A percentile compares a stretch with the other conserved stretches of the same genome.
Conservation (phyloP, 2,329 filamentous ascomycete genomes). For the Penicillium olsonii region DNA sequence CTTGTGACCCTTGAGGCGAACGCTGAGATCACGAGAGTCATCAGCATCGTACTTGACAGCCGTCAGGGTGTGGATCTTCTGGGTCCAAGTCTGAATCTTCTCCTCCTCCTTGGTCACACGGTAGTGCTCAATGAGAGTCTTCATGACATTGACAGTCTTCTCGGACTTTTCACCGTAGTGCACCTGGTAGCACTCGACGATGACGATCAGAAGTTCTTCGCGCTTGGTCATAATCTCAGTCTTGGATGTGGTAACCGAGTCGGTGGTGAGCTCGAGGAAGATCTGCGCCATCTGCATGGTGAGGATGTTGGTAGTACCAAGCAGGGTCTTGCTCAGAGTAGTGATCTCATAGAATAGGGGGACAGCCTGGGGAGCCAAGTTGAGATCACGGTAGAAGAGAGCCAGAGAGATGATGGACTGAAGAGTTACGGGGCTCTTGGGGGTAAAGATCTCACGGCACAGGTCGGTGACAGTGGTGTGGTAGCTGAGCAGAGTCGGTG, state of each 20-base stretch:
- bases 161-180: slow-evolving; percentile 51
- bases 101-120: slow-evolving; percentile 50
- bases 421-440: slow-evolving; percentile 48
- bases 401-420: slow-evolving; percentile 53
- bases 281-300: slow-evolving; percentile 49
- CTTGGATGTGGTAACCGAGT: slow-evolving; percentile 26
- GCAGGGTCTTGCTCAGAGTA: slow-evolving; percentile 39
- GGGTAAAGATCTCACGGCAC: slow-evolving; percentile 32
- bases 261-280: slow-evolving; percentile 50
- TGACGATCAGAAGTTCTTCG: slow-evolving; percentile 48
- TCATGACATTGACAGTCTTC: slow-evolving; percentile 47
- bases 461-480: slow-evolving; percentile 32
- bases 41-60: slow-evolving; percentile 19
- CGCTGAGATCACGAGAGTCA: slow-evolving; percentile 26
- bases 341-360: slow-evolving; percentile 49
- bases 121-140: slow-evolving; percentile 53
- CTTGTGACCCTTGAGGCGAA: slow-evolving; percentile 31
- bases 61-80: slow-evolving; percentile 23
- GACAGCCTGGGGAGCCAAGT: slow-evolving; percentile 31
- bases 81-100: slow-evolving; percentile 43
- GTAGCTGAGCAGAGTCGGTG: slow-evolving; percentile 31
- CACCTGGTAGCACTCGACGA: slow-evolving; percentile 52
- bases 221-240: slow-evolving; percentile 41
- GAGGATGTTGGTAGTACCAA: slow-evolving; percentile 47
- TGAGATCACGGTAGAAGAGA: slow-evolving; percentile 41